Base-by-base conservation (phyloP, 2,329 filamentous ascomycete species). In the Neonectria magnoliae region DNA sequence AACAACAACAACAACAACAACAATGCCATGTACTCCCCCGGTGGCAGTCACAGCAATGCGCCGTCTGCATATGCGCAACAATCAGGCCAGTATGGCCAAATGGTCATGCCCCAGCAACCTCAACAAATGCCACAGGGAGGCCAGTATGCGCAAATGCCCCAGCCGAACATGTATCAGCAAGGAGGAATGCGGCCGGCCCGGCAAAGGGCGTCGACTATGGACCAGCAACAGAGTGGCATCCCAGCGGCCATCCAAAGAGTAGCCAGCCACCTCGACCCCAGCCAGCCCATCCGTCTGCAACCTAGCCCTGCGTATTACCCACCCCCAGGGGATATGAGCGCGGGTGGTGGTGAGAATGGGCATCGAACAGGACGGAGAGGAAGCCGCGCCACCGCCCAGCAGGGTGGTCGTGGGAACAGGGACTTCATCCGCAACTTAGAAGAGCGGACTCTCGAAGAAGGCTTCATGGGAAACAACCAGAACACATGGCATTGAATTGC, bases 251-350 rank as follows among this genome's bases (percentile, higher is more conserved):
- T 99, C 63, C 96, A 99, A 80, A 88, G 96, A 72, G 96, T 99
- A 22, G 96, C 96, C 45, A 97, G 94, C 77, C 95, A 98, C 79
- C 87, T 99, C 48, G 96, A 99, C 76, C 96, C 96, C 2, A 98
- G 90, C 73, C 93, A 94, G 65, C 96, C 96, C 0, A 98, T 99
- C 74, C 89, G 96, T 54, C 81, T 98, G 61, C 96, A 99, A 77
- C 96, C 96, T 2, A 98, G 94, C 72, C 96, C 96, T 5, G 96
- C 96, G 2, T 99, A 99, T 80, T 99, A 98, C 73, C 96, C 96
- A 11, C 96, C 96, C 20, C 93, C 95, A 2, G 90, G 92, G 7
- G 95, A 98, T 10, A 90, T 93, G 73, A 86, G 88, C 20, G 60
- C 69, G 18, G 64, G 57, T 3, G 81, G 84, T 9, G 88, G 92